Base-by-base conservation (phyloP, 495 filamentous ascomycete genomes). In the Penicillium samsonianum region DNA sequence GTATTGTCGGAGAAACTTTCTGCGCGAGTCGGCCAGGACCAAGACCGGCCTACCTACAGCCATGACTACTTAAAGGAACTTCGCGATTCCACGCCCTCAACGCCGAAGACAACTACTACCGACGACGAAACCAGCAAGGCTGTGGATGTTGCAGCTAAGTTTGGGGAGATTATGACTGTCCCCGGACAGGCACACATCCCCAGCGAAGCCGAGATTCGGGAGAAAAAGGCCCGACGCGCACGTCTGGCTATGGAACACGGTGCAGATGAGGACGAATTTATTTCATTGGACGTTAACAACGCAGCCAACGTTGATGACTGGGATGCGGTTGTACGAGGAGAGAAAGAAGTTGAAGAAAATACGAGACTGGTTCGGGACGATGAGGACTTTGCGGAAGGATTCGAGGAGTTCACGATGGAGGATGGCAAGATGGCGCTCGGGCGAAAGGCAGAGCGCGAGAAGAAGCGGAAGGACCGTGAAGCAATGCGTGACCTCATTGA, bases 321-420 rank as follows among this genome's bases (percentile, higher is more conserved):
- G 67, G 75, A 76, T 25, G 57, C 69, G 55, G 60, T 80, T 73
- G 50, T 77, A 2, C 53, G 55, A 44, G 58, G 73, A 59, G 68
- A 76, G 68, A 65, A 85, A 80, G 47, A 59, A 25, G 66, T 74
- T 3, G 55, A 52, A 38, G 85, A 38, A 38, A 8, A 92, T 51
- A 89, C 87, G 9, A 80, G 94, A n/a, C 81, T 97, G 9, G 80
- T 90, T 4, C 80, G 81, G 25, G 92, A 96, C 50, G 93, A 97
- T 65, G 94, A 98, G 66, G 90, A 96, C 66, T 83, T 97, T n/a
- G 87, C 86, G 30, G 94, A 98, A 74, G 92, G 92, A 4, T 96
- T 96, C 67, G 92, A 96, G 51, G 91, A 96, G 56, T 96, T 89
- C 61, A 96, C 89, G 61, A 87, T 93, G 16, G 88, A 92, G 19